phyloP scores from a whole-genome alignment of 805 yeast genomes.

The Kluyveromyces nonfermentans region DNA sequence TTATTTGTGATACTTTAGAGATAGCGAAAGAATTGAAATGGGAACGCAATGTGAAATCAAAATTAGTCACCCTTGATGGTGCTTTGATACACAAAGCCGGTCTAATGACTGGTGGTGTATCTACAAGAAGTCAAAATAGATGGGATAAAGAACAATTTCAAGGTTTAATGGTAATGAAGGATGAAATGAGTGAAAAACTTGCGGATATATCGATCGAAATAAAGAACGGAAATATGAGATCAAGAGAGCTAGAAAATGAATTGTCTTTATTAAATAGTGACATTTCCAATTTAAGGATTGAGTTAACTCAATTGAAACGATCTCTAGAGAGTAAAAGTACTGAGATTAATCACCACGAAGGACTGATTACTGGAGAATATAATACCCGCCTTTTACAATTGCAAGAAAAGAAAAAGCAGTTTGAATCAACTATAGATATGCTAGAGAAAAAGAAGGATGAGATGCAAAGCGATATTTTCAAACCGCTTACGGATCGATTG shows the following conservation, averaged over 20 bases:
- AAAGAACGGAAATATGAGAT: slow-evolving; percentile 46
- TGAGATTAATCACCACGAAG: slow-evolving; percentile 44
- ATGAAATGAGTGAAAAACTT: slow-evolving; percentile 39
- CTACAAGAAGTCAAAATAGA: slow-evolving; percentile 36
- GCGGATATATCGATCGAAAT: slow-evolving; percentile 32
- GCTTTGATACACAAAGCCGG: slow-evolving; percentile 78
- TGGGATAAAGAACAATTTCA: slow-evolving; percentile 71
- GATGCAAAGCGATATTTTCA: slow-evolving; percentile 39
- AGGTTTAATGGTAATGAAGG: slow-evolving; percentile 40
- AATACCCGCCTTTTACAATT: slow-evolving; percentile 19
- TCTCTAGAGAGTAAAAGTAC: slow-evolving; percentile 35
- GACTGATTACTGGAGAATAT: slow-evolving; percentile 23
- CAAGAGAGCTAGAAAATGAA: slow-evolving; percentile 49
- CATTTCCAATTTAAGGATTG: slow-evolving; percentile 36
- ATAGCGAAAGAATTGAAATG: slow-evolving; percentile 68
- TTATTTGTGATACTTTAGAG: slow-evolving; percentile 63
- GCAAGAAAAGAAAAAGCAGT: slow-evolving; percentile 15
- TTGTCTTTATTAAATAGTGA: slow-evolving; percentile 40
- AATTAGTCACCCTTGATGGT: slow-evolving; percentile 76
- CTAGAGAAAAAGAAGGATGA: slow-evolving; percentile 24
- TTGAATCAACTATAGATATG: slow-evolving; percentile 19
- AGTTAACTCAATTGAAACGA: slow-evolving; percentile 37
- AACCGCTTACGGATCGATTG: slow-evolving; percentile 44
- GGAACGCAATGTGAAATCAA: slow-evolving; percentile 47
- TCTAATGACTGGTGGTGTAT: slow-evolving; percentile 83